A percentile compares a stretch with the other conserved stretches of the same genome.
These are phyloP conservation scores for Physaria fendleri DNA, from an alignment of 345 rosid species.

Conservation along the genomic window DNA sequence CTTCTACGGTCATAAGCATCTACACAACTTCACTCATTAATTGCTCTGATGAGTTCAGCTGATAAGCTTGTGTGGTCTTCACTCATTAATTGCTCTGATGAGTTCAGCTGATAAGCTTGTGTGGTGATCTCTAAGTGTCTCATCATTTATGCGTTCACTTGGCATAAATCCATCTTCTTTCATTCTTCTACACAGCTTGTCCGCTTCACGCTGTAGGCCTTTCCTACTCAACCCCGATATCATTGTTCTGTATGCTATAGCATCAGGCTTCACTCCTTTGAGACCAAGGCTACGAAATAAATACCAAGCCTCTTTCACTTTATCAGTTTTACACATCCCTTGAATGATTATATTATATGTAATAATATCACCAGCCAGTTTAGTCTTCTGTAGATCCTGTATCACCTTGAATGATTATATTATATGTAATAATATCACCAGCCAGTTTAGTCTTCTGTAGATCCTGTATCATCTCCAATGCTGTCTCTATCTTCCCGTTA, in stretches of 20 bases:
- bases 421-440: conserved; percentile 12
- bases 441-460: conserved; percentile 6
- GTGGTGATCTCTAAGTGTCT: conserved; percentile 6
- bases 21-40: not conserved
- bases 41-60: conserved; percentile 14
- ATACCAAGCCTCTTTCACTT: conserved; percentile 10
- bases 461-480: conserved; percentile 15
- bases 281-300: conserved; percentile 9
- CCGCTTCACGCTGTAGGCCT: conserved; percentile 20
- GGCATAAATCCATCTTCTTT: conserved; percentile 22
- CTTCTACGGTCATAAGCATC: not conserved
- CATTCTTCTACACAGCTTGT: conserved; percentile 21
- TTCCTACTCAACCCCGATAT: conserved; percentile 19
- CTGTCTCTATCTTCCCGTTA: conserved; percentile 18
- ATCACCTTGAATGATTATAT: conserved; percentile 18
- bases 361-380: conserved; percentile 2
- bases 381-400: conserved; percentile 12
- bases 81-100: conserved; percentile 4
- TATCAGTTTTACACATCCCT: conserved; percentile 18
- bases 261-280: conserved; percentile 27
- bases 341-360: conserved; percentile 23
- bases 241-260: conserved; percentile 14
- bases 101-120: conserved; percentile 20
- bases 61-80: conserved; percentile 6
- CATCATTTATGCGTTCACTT: not conserved